Evolutionary conservation across 345 rosid species (phyloP).

Genomic region (Gossypium arboreum): DNA sequence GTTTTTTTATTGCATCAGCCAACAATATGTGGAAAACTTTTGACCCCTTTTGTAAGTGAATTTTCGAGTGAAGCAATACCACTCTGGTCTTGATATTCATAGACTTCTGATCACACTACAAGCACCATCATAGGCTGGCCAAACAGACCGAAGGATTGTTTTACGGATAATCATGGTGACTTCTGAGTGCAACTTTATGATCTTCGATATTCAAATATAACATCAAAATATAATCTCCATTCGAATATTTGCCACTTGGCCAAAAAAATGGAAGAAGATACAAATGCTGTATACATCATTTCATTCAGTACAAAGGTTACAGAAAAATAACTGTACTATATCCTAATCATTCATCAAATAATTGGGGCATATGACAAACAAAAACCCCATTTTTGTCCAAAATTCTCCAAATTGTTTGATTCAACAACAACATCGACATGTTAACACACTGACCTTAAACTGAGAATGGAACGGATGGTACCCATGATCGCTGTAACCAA

Average conservation of each 20-base stretch:
- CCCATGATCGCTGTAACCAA: slow-evolving; percentile 65
- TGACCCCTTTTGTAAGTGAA: not conserved
- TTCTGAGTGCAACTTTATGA: not conserved
- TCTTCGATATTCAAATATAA: not conserved
- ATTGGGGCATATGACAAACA: slow-evolving; percentile 8
- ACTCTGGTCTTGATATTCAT: not conserved
- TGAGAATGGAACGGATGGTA: slow-evolving; percentile 95
- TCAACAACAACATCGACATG: slow-evolving; percentile 17
- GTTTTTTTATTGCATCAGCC: not conserved
- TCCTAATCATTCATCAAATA: not conserved
- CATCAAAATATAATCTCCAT: not conserved
- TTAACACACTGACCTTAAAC: slow-evolving; percentile 92
- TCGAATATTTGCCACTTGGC: not conserved
- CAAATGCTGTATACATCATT: slow-evolving; percentile 8
- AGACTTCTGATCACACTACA: not conserved
- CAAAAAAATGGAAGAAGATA: not conserved
- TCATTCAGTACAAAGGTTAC: slow-evolving; percentile 9
- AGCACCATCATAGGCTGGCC: not conserved
- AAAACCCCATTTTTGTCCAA: slow-evolving; percentile 20
- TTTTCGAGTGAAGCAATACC: not conserved
- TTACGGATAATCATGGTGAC: not conserved
- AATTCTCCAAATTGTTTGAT: not conserved
- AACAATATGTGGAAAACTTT: not conserved
- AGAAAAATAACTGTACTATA: not conserved
- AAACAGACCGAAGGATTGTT: not conserved